Percentiles rank a stretch among this genome's conserved stretches.
Evolutionary conservation across 768 basidiomycete genomes (phyloP).

Genomic region (Tulasnella sp.): DNA sequence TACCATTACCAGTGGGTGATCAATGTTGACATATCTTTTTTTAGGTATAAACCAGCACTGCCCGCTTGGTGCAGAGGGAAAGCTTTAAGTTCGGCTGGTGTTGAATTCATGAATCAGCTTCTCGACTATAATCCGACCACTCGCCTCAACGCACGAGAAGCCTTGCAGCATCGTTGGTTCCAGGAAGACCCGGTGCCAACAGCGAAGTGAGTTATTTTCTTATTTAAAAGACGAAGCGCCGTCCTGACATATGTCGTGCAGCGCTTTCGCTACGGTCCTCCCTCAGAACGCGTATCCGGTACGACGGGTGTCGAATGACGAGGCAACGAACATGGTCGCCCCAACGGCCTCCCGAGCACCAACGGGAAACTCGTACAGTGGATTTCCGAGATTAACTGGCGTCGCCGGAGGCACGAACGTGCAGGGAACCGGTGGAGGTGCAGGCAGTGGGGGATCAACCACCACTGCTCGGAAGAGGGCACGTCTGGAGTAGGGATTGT

Average conservation of each 20-base stretch:
- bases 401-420: conserved; percentile 13
- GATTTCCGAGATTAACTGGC: conserved; percentile 14
- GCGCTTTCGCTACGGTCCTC: conserved; percentile 67
- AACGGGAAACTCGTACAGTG: background rate
- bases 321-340: conserved; percentile 75
- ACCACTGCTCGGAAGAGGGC: conserved; percentile 19
- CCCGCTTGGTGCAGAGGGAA: conserved; percentile 66
- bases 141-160: conserved; percentile 76
- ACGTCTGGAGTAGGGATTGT: conserved; percentile 12
- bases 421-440: background rate
- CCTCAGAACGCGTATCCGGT: conserved; percentile 73
- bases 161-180: conserved; percentile 87
- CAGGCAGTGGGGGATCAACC: conserved; percentile 1
- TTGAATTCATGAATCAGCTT: conserved; percentile 78
- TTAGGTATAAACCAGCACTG: conserved; percentile 58
- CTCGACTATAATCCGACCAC: conserved; percentile 89
- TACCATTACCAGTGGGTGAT: background rate
- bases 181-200: conserved; percentile 83
- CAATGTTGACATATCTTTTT: conserved; percentile 31
- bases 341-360: conserved; percentile 22
- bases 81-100: conserved; percentile 46
- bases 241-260: conserved; percentile 35
- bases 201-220: conserved; percentile 59
- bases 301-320: conserved; percentile 87
- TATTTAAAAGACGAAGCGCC: background rate